Base-by-base conservation (phyloP, 2,329 filamentous ascomycete genomes). In the Aspergillus fijiensis region DNA sequence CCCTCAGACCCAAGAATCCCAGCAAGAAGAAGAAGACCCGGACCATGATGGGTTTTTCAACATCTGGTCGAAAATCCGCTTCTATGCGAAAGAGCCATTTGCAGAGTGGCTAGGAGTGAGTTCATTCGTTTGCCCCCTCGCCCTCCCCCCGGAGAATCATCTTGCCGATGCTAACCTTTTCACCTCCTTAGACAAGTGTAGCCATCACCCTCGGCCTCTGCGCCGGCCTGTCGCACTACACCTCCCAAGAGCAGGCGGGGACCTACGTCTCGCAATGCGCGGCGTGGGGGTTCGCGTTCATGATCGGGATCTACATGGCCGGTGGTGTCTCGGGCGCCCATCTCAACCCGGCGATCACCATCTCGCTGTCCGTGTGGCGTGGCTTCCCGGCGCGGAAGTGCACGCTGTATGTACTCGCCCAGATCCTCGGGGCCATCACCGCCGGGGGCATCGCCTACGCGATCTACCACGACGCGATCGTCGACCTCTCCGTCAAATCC, bases 251-350 rank as follows among this genome's bases (percentile, higher is more conserved):
- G 4, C 63, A 71, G 52, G 70, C 68, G 5, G 72, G 70, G 7
- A 65, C 63, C 16, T 68, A 65, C 9, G 29, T 62, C 2, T 59
- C 69, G 1, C 61, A 67, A 12, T 65, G 63, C 47, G 56, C 62
- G 2, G 63, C 66, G 10, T 74, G 72, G 71, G 72, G 69, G 1
- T 66, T 74, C 19, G 67, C 60, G 4, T 68, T 72, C 55, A 74
- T 72, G 69, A 60, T 81, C 0, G 80, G 73, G 5, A 79, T 81
- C 59, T 81, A 80, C 54, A 58, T 79, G 3, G 74, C 76, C 2
- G 80, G 79, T 65, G 80, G 80, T 16, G 73, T 81, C 4, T 80
- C 77, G 4, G 80, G 81, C 59, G 79, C 76, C 0, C 80, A 82
- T 57, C 70, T 83, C n/a, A 82, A 81, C 52, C 81, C 81, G 0